Percentiles rank a stretch among this genome's conserved stretches.
These are phyloP conservation scores for Tylopilus sp. DNA, from an alignment of 1,284 basidiomycete genomes.

Conservation along the genomic window DNA sequence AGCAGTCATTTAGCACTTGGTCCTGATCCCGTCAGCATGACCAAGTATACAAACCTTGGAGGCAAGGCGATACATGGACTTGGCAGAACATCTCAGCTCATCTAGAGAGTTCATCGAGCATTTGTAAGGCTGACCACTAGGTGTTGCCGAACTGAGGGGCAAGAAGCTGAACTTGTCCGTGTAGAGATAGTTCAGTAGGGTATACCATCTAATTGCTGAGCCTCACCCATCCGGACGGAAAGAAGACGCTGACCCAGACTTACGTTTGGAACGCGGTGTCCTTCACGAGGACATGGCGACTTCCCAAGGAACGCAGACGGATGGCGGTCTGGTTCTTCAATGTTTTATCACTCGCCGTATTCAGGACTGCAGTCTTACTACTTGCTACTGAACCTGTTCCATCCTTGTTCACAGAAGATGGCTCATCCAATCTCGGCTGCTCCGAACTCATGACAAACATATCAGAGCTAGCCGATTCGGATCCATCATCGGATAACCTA, in stretches of 20 bases:
- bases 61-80: constrained; percentile 42
- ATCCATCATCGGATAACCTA: constrained; percentile 24
- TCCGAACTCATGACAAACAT: constrained; percentile 28
- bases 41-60: constrained; percentile 28
- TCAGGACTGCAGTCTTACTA: constrained; percentile 10
- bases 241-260: not conserved
- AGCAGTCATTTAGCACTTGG: not conserved
- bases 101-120: constrained; percentile 12
- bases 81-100: constrained; percentile 34
- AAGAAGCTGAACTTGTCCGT: constrained; percentile 31
- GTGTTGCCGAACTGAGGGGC: constrained; percentile 27
- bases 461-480: constrained; percentile 21
- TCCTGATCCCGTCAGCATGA: not conserved
- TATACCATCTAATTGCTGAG: constrained; percentile 30
- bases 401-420: not conserved
- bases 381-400: not conserved
- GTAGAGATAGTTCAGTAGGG: constrained; percentile 37
- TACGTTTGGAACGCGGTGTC: constrained; percentile 42
- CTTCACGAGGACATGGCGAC: constrained; percentile 35
- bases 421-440: not conserved
- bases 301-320: constrained; percentile 17
- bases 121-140: not conserved
- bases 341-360: not conserved
- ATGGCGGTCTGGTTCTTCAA: not conserved
- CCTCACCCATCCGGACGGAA: not conserved